Percentiles rank a stretch among this genome's conserved stretches.
Conservation (phyloP, 2,329 filamentous ascomycete genomes). For the Dothistroma septosporum region DNA sequence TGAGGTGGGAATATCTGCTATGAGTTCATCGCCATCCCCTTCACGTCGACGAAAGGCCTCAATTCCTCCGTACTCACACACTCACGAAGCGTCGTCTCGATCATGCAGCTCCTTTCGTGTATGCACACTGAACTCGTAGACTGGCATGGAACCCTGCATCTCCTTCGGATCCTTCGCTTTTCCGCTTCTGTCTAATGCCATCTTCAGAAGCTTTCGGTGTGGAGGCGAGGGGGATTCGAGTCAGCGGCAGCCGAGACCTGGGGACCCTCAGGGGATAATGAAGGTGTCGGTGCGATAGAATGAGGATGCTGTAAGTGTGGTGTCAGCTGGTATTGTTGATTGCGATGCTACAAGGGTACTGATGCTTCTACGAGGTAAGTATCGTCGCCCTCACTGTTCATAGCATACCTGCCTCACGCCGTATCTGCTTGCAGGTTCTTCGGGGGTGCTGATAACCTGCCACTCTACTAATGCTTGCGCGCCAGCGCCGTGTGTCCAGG, state of each 20-base stretch:
- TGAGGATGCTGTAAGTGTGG: conserved; percentile 12
- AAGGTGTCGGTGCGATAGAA: conserved; percentile 16
- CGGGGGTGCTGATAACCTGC: too few relatives aligned
- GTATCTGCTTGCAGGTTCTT: too few relatives aligned
- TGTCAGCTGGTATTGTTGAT: too few relatives aligned
- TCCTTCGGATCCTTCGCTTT: conserved; percentile 11
- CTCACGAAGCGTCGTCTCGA: conserved; percentile 16
- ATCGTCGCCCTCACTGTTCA: too few relatives aligned
- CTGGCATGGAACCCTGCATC: conserved; percentile 14
- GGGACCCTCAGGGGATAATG: conserved; percentile 17
- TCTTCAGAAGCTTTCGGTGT: conserved; percentile 6
- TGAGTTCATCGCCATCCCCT: not conserved
- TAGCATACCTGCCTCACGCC: too few relatives aligned
- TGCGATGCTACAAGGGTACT: too few relatives aligned
- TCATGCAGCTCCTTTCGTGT: conserved; percentile 15
- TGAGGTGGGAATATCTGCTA: not conserved
- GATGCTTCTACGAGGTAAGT: too few relatives aligned
- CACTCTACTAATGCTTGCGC: too few relatives aligned
- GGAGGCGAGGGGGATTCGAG: conserved; percentile 13
- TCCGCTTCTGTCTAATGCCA: conserved; percentile 10
- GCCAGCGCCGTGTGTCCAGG: too few relatives aligned
- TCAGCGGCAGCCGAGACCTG: conserved; percentile 15
- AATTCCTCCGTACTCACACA: conserved; percentile 15
- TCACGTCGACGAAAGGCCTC: not conserved
- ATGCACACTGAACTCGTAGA: conserved; percentile 19